phyloP scores from a whole-genome alignment of 2,329 filamentous ascomycete species.

The Aspergillus fructus region DNA sequence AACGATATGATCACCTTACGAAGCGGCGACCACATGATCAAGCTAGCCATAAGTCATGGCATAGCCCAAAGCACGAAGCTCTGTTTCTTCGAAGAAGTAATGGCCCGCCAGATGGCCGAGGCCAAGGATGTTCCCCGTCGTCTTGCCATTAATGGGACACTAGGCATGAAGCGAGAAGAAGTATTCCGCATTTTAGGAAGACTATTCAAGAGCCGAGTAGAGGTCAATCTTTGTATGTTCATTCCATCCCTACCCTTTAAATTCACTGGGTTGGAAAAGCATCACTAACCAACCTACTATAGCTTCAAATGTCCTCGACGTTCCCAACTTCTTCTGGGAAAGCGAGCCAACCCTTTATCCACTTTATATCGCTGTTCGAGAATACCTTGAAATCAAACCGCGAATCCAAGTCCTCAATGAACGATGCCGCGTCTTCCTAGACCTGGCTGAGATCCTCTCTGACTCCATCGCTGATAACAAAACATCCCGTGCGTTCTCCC shows the following conservation, averaged over 20 bases:
- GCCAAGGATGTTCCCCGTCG: conserved; percentile 90
- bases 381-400: conserved; percentile 96
- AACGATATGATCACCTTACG: conserved; percentile 99
- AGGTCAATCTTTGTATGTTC: conserved; percentile 90
- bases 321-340: conserved; percentile 98
- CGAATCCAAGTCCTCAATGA: conserved; percentile 97
- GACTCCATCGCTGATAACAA: conserved; percentile 91
- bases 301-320: conserved; percentile 91
- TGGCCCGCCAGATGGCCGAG: conserved; percentile 90
- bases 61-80: conserved; percentile 97
- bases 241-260: background rate
- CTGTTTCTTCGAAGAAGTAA: conserved; percentile 92
- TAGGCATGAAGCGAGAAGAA: conserved; percentile 88
- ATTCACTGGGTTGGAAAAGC: background rate
- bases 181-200: conserved; percentile 89
- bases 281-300: conserved; percentile 18
- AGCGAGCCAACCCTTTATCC: conserved; percentile 92
- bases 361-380: conserved; percentile 88
- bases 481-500: conserved; percentile 66
- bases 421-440: conserved; percentile 91
- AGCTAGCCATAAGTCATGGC: conserved; percentile 93
- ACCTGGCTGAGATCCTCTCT: conserved; percentile 90
- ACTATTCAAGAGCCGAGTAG: conserved; percentile 89
- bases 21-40: conserved; percentile 97
- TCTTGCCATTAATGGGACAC: conserved; percentile 81